Base-by-base conservation (phyloP, 768 basidiomycete genomes). In the Mycena pura region DNA sequence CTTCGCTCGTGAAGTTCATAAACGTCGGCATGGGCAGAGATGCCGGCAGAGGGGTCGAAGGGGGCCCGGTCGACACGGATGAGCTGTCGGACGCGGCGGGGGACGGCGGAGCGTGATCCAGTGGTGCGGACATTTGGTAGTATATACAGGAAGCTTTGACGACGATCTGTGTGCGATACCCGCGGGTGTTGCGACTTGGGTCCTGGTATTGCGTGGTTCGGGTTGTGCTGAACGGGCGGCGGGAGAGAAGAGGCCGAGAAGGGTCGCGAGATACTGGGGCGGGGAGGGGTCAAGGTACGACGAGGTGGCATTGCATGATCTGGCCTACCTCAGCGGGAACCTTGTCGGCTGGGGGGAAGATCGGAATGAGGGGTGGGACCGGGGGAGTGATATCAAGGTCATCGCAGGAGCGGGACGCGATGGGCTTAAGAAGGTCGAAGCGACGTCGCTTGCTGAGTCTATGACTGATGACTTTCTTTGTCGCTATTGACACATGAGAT, bases 231-330 rank as follows among this genome's bases (percentile, higher is more conserved):
- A n/a, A n/a, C n/a, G 9, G 44, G 13, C 15, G 38, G 44, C 77
- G 82, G 82, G 67, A 62, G 61, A 70, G 75, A 69, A 80, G 83
- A 75, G 75, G 80, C 81, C 83, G 84, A 78, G 81, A 86, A 86
- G 84, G 84, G 84, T 86, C 84, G 84, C 84, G 84, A 86, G 84
- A 77, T 22, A 38, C 60, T 62, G 17, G 8, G n/a, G 40, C 3
- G 9, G 31, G 1, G 11, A 38, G n/a, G n/a, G 24, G 22, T 60
- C 6, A 54, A 45, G 24, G 25, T 5, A 2, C 24, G 14, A 11
- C 9, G 19, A 0, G 6, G n/a, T 5, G n/a, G 14, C 5, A 11
- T 6, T 31, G 6, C 8, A 24, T 6, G 13, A n/a, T 13, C 21
- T 6, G 4, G 29, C 41, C 24, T n/a, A 55, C 53, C 53, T 62